Evolutionary conservation across 2,329 filamentous ascomycete species (phyloP).

Genomic region (Penicillium paneum): DNA sequence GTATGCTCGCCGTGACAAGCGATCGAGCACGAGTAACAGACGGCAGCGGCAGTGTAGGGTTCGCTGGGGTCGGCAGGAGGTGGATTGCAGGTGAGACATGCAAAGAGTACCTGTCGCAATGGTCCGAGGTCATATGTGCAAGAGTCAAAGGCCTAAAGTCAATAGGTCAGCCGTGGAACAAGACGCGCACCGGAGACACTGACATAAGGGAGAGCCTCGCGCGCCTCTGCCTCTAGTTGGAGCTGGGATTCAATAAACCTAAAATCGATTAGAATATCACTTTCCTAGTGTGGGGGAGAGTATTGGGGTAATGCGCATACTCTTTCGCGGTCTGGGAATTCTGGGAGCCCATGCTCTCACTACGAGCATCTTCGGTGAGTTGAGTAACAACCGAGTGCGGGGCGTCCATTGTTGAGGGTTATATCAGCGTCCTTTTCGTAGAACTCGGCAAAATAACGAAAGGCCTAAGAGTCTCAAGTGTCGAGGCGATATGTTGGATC

Average conservation of each 20-base stretch:
- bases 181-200: conserved; percentile 27
- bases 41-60: conserved; percentile 69
- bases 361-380: conserved; percentile 23
- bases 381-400: conserved; percentile 9
- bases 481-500: neutral
- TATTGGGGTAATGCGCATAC: conserved; percentile 39
- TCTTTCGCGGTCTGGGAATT: conserved; percentile 71
- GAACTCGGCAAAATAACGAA: neutral
- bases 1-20: conserved; percentile 94
- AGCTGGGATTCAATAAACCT: conserved; percentile 89
- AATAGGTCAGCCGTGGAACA: conserved; percentile 12
- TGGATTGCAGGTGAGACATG: conserved; percentile 91
- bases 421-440: neutral
- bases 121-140: conserved; percentile 90
- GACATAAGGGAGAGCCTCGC: conserved; percentile 91
- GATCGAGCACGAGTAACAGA: conserved; percentile 96
- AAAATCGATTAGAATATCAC: neutral
- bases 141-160: conserved; percentile 75
- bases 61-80: conserved; percentile 62
- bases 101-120: conserved; percentile 83
- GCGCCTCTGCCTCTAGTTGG: conserved; percentile 87
- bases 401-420: conserved; percentile 21
- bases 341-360: conserved; percentile 49
- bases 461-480: neutral
- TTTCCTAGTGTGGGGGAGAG: neutral